Evolutionary conservation across 108 stramenopile species (phyloP), one percentile per base, ranked within the genome.

Genomic region (Chaetoceros tenuissimus): DNA sequence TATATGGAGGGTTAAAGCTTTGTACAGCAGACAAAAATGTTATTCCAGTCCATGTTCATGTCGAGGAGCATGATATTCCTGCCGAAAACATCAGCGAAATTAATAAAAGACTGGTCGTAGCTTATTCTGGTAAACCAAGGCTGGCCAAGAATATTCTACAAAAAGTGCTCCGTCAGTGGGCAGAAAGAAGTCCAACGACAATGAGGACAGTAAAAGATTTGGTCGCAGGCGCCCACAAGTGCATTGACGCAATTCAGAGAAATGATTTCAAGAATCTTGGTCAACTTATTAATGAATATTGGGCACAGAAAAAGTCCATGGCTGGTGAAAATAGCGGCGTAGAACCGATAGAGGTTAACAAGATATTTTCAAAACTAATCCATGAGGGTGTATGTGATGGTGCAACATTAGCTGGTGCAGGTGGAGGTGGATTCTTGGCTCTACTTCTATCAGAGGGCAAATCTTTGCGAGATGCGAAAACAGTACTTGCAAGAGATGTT

Each of bases 61-160:
- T 84, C 16, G 51, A 72, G 21, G 73, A 46, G 17, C 16, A 80
- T 0, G 50, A 43, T 24, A 28, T 82, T n/a, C 17, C 66, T n/a
- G 28, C 28, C 5, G 20, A 28, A 27, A 28, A 55, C n/a, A 49
- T 57, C 1, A 47, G 51, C 18, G 56, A 63, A 10, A 51, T 90
- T 8, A 71, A 82, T 49, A 27, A 74, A 21, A 60, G 80, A 8
- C 59, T 91, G 26, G 52, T 82, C 29, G 61, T 95, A 13, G 74
- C 64, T 0, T 91, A 73, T 60, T 88, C 84, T 27, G 89, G 90
- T 1, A 53, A 75, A 46, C 80, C 85, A 3, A 72, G 94, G 21
- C 75, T 95, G 1, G 94, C 94, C 17, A 89, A 88, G 59, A 79
- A 82, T 56, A 80, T 89, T 27, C 59, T 95, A 1, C 81, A 84